phyloP scores from a whole-genome alignment of 2,329 filamentous ascomycete genomes.

The Colletotrichum cuscutae region DNA sequence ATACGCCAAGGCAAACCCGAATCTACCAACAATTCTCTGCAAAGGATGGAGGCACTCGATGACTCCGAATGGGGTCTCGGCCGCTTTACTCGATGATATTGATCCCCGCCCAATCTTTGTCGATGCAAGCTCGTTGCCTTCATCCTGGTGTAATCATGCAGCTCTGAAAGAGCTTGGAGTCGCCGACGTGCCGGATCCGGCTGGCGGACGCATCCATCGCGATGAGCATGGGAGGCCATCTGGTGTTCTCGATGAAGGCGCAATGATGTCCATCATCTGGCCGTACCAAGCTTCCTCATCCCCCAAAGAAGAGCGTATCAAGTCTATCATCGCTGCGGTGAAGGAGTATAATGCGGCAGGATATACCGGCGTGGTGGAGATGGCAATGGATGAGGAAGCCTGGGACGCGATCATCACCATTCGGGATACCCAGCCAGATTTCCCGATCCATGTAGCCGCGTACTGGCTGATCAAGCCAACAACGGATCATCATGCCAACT shows the following conservation, averaged over 20 bases:
- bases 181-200: constrained; percentile 49
- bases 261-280: constrained; percentile 53
- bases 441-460: constrained; percentile 52
- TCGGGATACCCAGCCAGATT: constrained; percentile 27
- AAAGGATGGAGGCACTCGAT: constrained; percentile 57
- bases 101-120: constrained; percentile 56
- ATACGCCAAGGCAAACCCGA: constrained; percentile 47
- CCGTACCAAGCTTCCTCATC: constrained; percentile 50
- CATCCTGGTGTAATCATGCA: constrained; percentile 56
- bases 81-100: constrained; percentile 54
- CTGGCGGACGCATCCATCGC: constrained; percentile 53
- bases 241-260: constrained; percentile 54
- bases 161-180: constrained; percentile 52
- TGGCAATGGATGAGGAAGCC: constrained; percentile 58
- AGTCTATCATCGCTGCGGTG: constrained; percentile 49
- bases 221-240: constrained; percentile 50
- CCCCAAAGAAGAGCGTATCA: constrained; percentile 49
- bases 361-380: constrained; percentile 56
- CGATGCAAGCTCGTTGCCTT: constrained; percentile 55
- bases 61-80: constrained; percentile 51
- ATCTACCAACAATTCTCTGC: constrained; percentile 50
- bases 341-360: constrained; percentile 51
- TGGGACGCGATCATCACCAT: constrained; percentile 51
- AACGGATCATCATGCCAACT: constrained; percentile 42
- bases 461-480: constrained; percentile 55